phyloP scores from a whole-genome alignment of 1,284 basidiomycete genomes.

The Hemileccinum hortonii region DNA sequence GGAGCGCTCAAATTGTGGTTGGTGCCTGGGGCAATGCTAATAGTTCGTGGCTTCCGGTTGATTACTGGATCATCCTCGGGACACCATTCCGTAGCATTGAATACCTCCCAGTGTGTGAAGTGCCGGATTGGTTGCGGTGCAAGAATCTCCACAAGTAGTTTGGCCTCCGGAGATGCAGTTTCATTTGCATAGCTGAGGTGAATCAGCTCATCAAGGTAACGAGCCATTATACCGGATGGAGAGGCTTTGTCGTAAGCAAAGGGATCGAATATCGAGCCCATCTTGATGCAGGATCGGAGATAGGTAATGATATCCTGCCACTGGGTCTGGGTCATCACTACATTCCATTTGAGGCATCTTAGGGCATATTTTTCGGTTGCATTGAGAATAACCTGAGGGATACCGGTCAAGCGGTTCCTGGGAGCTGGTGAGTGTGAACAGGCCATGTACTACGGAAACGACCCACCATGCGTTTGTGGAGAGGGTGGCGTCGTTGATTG shows the following conservation, averaged over 20 bases:
- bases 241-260: constrained; percentile 23
- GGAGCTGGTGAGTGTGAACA: constrained; percentile 10
- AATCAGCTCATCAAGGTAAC: constrained; percentile 27
- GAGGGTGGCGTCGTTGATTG: constrained; percentile 53
- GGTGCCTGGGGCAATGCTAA: constrained; percentile 33
- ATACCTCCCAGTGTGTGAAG: constrained; percentile 11
- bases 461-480: constrained; percentile 44
- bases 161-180: neutral
- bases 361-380: constrained; percentile 32
- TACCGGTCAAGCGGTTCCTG: constrained; percentile 31
- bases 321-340: constrained; percentile 22
- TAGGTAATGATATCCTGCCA: constrained; percentile 27
- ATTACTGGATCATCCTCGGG: constrained; percentile 34
- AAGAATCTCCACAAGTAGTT: constrained; percentile 5
- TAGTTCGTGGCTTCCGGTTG: constrained; percentile 27
- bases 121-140: constrained; percentile 18
- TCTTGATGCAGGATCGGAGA: constrained; percentile 31
- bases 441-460: neutral
- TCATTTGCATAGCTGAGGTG: constrained; percentile 5
- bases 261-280: constrained; percentile 29
- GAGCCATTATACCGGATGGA: constrained; percentile 18
- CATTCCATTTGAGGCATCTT: constrained; percentile 30
- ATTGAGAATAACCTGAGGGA: constrained; percentile 31
- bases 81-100: constrained; percentile 27
- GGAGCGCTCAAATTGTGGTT: constrained; percentile 1